Conservation (phyloP, 352 stramenopile genomes). For the Globisporangium canariense region DNA sequence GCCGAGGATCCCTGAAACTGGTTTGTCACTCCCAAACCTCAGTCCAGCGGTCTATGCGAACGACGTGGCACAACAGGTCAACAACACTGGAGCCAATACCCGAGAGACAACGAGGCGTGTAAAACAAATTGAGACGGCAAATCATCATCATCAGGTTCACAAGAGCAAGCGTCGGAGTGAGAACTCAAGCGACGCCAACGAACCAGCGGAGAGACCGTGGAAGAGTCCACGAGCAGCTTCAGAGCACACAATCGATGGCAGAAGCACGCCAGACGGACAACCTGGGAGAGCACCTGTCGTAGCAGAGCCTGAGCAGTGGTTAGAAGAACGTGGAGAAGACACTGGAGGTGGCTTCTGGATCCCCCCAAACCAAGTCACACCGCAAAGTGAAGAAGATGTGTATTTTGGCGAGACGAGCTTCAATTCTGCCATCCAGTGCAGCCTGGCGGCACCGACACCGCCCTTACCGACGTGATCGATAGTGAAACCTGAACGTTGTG, state of each 20-base stretch:
- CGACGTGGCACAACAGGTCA: background rate
- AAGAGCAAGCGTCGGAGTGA: constrained; percentile 18
- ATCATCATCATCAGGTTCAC: background rate
- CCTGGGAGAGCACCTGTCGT: background rate
- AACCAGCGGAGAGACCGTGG: background rate
- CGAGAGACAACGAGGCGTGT: background rate
- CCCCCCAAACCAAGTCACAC: background rate
- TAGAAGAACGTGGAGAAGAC: background rate
- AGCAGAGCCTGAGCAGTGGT: background rate
- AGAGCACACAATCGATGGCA: background rate
- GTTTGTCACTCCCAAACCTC: constrained; percentile 2
- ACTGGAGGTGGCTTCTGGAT: background rate
- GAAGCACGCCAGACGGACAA: background rate
- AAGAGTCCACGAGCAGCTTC: constrained; percentile 15
- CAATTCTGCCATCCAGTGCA: background rate
- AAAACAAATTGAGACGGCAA: background rate
- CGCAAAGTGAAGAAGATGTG: constrained; percentile 3
- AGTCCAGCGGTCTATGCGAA: background rate
- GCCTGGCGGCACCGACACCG: background rate
- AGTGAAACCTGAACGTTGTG: background rate
- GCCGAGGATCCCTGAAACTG: constrained; percentile 4
- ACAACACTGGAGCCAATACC: background rate
- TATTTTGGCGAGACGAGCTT: background rate
- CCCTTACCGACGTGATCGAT: constrained; percentile 4
- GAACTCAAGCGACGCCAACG: background rate